A percentile compares a stretch with the other conserved stretches of the same genome.
phyloP scores from a whole-genome alignment of 345 rosid species.

The Citrus australasica region DNA sequence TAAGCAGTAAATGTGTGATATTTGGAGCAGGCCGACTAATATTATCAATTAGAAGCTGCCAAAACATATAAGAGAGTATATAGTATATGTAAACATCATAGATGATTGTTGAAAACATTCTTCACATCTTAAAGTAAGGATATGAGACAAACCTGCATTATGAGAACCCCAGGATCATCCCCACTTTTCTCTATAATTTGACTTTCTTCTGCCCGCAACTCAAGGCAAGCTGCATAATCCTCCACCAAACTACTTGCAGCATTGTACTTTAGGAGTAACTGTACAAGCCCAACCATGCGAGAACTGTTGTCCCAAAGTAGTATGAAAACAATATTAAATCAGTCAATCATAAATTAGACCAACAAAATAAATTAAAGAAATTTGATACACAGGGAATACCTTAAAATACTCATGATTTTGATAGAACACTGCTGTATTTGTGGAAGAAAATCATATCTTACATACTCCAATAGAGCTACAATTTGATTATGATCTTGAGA shows the following conservation, averaged over 20 bases:
- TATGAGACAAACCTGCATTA: conserved; percentile 68
- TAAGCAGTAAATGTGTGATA: conserved; percentile 84
- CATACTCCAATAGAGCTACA: conserved; percentile 78
- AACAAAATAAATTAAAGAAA: not conserved
- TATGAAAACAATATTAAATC: conserved; percentile 8
- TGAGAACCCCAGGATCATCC: conserved; percentile 82
- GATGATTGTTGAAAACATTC: conserved; percentile 1
- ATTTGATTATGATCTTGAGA: conserved; percentile 91
- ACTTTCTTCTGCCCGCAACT: conserved; percentile 68
- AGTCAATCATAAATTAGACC: not conserved
- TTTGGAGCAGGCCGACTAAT: conserved; percentile 89
- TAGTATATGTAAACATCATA: not conserved
- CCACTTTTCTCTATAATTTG: conserved; percentile 61
- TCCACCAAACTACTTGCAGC: conserved; percentile 66
- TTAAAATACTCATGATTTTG: conserved; percentile 82
- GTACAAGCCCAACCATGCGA: conserved; percentile 89
- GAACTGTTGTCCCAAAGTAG: conserved; percentile 49
- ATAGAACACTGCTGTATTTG: conserved; percentile 80
- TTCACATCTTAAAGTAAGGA: not conserved
- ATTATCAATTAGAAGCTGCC: conserved; percentile 85
- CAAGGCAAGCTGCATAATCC: conserved; percentile 96
- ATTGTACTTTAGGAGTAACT: conserved; percentile 70
- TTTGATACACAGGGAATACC: conserved; percentile 33
- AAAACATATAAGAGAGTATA: conserved; percentile 8
- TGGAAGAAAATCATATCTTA: conserved; percentile 80